These are phyloP conservation scores for Pseudogymnoascus sp. DNA, from an alignment of 2,329 filamentous ascomycete genomes.

Conservation along the genomic window DNA sequence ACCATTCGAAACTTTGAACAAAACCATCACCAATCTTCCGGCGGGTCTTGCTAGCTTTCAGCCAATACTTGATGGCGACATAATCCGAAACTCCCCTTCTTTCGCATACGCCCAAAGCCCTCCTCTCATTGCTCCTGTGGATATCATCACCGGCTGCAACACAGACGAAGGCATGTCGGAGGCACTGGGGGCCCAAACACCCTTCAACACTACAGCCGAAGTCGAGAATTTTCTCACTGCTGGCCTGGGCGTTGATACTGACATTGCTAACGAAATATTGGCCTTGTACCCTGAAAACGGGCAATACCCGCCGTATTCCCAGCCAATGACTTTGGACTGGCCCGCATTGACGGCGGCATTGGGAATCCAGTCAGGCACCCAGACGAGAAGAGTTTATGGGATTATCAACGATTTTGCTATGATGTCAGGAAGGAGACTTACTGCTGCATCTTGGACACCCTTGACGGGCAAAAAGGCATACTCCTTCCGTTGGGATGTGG, in stretches of 20 bases:
- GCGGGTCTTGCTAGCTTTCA: constrained; percentile 61
- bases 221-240: constrained; percentile 29
- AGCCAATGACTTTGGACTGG: constrained; percentile 12
- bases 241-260: background rate
- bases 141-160: constrained; percentile 60
- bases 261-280: constrained; percentile 35
- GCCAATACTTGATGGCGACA: constrained; percentile 47
- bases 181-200: background rate
- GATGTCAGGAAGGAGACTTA: background rate
- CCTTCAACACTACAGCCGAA: background rate
- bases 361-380: constrained; percentile 4
- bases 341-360: background rate
- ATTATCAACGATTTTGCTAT: background rate
- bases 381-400: constrained; percentile 8
- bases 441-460: background rate
- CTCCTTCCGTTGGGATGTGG: constrained; percentile 12
- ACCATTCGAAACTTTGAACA: constrained; percentile 39
- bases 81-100: constrained; percentile 51
- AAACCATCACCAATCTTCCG: constrained; percentile 35
- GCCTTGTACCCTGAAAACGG: constrained; percentile 10
- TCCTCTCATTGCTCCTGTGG: constrained; percentile 44
- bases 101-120: constrained; percentile 46
- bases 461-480: constrained; percentile 10
- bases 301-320: constrained; percentile 12
- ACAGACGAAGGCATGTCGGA: constrained; percentile 55